Conservation (phyloP, 2,329 filamentous ascomycete species). For the Claviceps pusilla region DNA sequence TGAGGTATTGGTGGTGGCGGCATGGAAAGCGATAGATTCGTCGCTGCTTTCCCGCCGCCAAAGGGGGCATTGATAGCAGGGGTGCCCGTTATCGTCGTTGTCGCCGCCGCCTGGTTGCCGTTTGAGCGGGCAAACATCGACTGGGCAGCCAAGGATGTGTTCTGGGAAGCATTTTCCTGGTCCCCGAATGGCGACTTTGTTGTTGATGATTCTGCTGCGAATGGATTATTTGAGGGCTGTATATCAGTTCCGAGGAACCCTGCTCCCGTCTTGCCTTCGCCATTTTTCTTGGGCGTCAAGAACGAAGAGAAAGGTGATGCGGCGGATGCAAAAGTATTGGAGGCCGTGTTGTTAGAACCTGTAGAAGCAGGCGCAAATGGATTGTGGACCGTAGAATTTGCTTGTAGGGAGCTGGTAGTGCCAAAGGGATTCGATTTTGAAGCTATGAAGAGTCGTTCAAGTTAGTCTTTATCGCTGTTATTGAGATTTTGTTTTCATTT, state of each 20-base stretch:
- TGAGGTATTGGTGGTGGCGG: constrained; percentile 7
- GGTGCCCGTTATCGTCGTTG: not conserved
- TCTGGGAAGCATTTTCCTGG: not conserved
- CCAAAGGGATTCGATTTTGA: constrained; percentile 4
- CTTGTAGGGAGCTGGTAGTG: not conserved
- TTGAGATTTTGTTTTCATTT: not conserved
- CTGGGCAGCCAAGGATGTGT: not conserved
- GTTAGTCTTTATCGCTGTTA: not conserved
- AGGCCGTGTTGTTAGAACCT: not conserved
- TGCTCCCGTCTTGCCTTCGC: not conserved
- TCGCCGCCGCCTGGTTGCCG: not conserved
- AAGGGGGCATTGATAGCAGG: not conserved
- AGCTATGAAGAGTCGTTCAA: not conserved
- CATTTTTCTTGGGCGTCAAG: not conserved
- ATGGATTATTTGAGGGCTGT: constrained; percentile 8
- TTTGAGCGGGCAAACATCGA: not conserved
- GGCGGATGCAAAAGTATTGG: not conserved
- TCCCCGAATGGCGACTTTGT: constrained; percentile 8
- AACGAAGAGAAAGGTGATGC: not conserved
- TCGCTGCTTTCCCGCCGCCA: not conserved
- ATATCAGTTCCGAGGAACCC: not conserved
- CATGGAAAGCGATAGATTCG: constrained; percentile 1
- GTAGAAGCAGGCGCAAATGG: constrained; percentile 2
- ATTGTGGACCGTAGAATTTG: not conserved
- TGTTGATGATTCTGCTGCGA: constrained; percentile 8